A percentile compares a stretch with the other conserved stretches of the same genome.
Evolutionary conservation across 2,329 filamentous ascomycete genomes (phyloP).

Genomic region (Penicillium expansum): DNA sequence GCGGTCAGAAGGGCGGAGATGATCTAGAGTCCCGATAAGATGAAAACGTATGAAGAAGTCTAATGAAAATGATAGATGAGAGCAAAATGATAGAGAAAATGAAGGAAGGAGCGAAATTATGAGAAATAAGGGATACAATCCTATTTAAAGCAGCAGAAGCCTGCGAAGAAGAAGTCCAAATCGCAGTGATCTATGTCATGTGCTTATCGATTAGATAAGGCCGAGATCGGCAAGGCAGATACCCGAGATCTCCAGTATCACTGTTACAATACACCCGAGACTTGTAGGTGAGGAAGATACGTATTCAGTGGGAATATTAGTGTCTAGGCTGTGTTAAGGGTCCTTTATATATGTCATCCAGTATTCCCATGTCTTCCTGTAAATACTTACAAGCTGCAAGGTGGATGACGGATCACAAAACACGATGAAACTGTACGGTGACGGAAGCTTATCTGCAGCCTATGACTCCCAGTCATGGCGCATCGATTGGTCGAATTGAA

Average conservation of each 20-base stretch:
- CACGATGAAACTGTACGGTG: constrained; percentile 1
- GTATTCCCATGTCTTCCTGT: neutral
- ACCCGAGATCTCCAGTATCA: constrained; percentile 1
- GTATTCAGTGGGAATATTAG: neutral
- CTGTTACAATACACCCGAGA: neutral
- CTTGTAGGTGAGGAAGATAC: neutral
- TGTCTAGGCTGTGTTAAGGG: neutral
- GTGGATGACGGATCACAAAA: neutral
- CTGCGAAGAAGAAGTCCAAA: constrained; percentile 9
- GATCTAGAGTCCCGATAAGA: constrained; percentile 8
- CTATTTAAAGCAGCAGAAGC: neutral
- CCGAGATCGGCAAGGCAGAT: constrained; percentile 18
- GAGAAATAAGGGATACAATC: neutral
- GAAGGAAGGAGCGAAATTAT: neutral
- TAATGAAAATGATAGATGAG: neutral
- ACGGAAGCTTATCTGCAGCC: constrained; percentile 15
- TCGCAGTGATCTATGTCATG: constrained; percentile 14
- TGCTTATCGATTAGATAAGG: constrained; percentile 26
- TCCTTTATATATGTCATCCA: neutral
- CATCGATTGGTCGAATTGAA: neutral
- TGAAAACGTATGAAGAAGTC: neutral
- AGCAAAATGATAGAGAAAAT: neutral
- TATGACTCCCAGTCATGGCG: constrained; percentile 5
- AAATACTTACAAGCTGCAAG: neutral
- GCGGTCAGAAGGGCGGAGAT: constrained; percentile 35